These are phyloP conservation scores for Euclidium syriacum DNA, from an alignment of 345 rosid genomes.

Conservation along the genomic window DNA sequence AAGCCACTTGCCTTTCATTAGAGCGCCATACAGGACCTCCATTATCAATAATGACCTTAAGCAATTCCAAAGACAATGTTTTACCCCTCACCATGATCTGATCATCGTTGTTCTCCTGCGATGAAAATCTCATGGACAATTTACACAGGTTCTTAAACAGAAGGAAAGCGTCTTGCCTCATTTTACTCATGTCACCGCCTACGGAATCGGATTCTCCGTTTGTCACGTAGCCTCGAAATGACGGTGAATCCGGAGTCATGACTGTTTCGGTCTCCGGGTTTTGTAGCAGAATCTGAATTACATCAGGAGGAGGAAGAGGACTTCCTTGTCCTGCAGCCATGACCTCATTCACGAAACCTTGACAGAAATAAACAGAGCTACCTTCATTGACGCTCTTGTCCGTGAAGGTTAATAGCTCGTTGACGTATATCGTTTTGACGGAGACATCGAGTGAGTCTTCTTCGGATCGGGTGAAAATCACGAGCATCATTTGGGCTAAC, in stretches of 20 bases:
- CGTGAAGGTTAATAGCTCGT: constrained; percentile 61
- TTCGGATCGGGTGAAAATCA: constrained; percentile 68
- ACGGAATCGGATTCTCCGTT: constrained; percentile 32
- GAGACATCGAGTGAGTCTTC: constrained; percentile 56
- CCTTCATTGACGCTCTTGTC: constrained; percentile 91
- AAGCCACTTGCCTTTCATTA: constrained; percentile 54
- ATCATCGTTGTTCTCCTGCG: constrained; percentile 89
- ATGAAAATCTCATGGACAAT: constrained; percentile 87
- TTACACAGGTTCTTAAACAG: constrained; percentile 85
- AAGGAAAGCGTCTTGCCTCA: constrained; percentile 85
- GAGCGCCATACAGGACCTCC: constrained; percentile 74
- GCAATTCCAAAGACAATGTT: constrained; percentile 72
- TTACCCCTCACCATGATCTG: constrained; percentile 91
- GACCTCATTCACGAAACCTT: constrained; percentile 72
- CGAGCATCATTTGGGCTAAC: constrained; percentile 76
- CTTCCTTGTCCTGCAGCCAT: constrained; percentile 65
- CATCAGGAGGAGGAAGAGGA: constrained; percentile 38
- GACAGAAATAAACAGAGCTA: constrained; percentile 64
- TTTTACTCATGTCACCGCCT: constrained; percentile 43
- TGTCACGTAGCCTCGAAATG: constrained; percentile 26
- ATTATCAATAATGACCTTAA: constrained; percentile 70
- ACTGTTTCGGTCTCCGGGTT: constrained; percentile 30
- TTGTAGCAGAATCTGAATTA: constrained; percentile 33
- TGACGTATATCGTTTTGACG: constrained; percentile 54
- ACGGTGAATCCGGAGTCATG: constrained; percentile 34